A percentile compares a stretch with the other conserved stretches of the same genome.
These are phyloP conservation scores for Hyparrhenia diplandra DNA, from an alignment of 176 grass and related monocot species.

Conservation along the genomic window DNA sequence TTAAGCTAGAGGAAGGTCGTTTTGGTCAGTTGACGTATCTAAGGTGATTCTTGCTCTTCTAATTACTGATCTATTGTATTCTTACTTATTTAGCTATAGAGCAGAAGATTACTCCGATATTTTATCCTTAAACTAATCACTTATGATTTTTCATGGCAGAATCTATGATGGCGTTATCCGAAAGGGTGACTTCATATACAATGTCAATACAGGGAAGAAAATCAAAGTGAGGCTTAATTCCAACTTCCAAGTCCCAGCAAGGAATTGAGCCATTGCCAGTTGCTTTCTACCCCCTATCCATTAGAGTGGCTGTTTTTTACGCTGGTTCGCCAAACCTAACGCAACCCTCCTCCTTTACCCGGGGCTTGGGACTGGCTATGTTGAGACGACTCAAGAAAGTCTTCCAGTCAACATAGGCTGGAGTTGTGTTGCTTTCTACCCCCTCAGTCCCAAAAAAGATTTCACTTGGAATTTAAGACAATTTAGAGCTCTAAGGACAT, in stretches of 20 bases:
- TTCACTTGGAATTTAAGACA: background rate
- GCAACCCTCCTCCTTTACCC: no score
- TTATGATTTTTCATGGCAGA: constrained; percentile 46
- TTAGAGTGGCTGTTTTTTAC: no score
- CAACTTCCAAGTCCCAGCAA: constrained; percentile 1
- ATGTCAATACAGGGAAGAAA: constrained; percentile 96
- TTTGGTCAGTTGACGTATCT: constrained; percentile 99
- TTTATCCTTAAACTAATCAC: constrained; percentile 21
- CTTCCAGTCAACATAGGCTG: no score
- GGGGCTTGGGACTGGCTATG: no score
- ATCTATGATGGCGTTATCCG: constrained; percentile 93
- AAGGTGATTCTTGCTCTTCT: constrained; percentile 45
- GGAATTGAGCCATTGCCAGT: background rate
- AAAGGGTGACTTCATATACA: constrained; percentile 93
- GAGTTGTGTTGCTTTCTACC: no score
- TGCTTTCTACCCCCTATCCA: background rate
- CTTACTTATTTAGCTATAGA: constrained; percentile 21
- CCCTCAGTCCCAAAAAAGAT: background rate
- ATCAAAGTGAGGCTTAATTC: constrained; percentile 67
- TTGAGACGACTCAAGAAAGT: no score
- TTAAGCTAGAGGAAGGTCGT: constrained; percentile 98
- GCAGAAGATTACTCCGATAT: background rate
- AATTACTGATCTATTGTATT: background rate
- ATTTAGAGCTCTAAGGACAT: background rate
- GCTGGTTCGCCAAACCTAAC: no score